phyloP scores from a whole-genome alignment of 192 early-diverging fungal species.

The Funneliformis mosseae region DNA sequence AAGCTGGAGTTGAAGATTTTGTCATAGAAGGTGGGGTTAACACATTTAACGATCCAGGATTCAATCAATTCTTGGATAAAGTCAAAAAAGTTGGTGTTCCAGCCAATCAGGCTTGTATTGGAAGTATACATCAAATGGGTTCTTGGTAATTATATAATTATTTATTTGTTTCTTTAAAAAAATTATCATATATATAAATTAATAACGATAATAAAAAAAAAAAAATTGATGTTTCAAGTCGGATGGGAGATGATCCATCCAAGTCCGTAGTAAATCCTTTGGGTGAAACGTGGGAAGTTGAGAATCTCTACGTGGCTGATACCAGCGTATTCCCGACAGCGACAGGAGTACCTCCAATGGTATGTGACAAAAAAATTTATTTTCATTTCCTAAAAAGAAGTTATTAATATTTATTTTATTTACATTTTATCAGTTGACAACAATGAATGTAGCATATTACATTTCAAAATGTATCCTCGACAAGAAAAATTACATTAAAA shows the following conservation, averaged over 20 bases:
- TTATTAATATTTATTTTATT: conserved; percentile 9
- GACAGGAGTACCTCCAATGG: conserved; percentile 72
- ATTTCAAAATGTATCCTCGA: conserved; percentile 4
- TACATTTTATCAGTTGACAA: conserved; percentile 10
- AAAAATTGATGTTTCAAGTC: conserved; percentile 39
- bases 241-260: conserved; percentile 63
- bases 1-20: conserved; percentile 50
- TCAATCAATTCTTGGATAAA: conserved; percentile 35
- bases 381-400: neutral
- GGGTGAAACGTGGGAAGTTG: conserved; percentile 75
- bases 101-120: conserved; percentile 41
- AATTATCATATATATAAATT: no score
- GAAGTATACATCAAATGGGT: conserved; percentile 71
- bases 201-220: neutral
- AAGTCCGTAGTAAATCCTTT: conserved; percentile 64
- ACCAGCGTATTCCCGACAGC: conserved; percentile 72
- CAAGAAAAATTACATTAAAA: conserved; percentile 1
- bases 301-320: conserved; percentile 74
- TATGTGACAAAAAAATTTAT: conserved; percentile 11
- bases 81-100: conserved; percentile 40
- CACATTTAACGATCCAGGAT: conserved; percentile 40
- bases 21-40: conserved; percentile 37
- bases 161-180: no score
- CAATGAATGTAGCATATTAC: conserved; percentile 15
- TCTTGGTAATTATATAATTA: conserved; percentile 44